Conservation (phyloP, 305 asterid genomes). For the Fraxinus baroniana region DNA sequence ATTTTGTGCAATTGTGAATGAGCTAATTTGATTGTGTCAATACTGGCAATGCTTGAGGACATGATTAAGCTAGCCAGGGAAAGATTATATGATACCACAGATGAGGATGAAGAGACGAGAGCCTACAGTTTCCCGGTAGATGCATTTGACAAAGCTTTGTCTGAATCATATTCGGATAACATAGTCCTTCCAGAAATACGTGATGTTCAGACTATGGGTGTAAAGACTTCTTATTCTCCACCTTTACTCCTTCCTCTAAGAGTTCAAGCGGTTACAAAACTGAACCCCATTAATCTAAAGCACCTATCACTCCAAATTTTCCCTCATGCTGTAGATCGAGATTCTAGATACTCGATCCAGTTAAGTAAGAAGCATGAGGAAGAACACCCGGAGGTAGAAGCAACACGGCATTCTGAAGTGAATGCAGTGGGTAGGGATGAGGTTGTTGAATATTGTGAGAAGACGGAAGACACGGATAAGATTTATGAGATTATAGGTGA, state of each 20-base stretch:
- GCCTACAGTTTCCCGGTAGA: conserved; percentile 38
- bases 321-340: conserved; percentile 46
- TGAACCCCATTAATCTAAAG: conserved; percentile 74
- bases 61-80: conserved; percentile 64
- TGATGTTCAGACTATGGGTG: too few relatives aligned
- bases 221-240: conserved; percentile 35
- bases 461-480: conserved; percentile 24
- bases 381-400: conserved; percentile 6
- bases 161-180: conserved; percentile 46
- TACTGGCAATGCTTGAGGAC: conserved; percentile 54
- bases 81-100: conserved; percentile 59
- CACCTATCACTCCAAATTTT: conserved; percentile 72
- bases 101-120: conserved; percentile 55
- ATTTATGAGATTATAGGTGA: not conserved
- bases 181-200: too few relatives aligned
- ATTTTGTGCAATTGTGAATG: too few relatives aligned
- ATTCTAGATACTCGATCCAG: conserved; percentile 32
- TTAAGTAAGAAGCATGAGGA: conserved; percentile 21
- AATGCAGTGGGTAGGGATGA: conserved; percentile 18
- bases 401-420: conserved; percentile 24
- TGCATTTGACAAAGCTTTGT: conserved; percentile 49
- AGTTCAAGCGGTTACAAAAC: conserved; percentile 62
- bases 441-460: conserved; percentile 26
- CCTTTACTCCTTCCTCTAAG: conserved; percentile 54
- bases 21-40: too few relatives aligned